Conservation (phyloP, 805 yeast genomes). For the Saturnispora ahearnii region DNA sequence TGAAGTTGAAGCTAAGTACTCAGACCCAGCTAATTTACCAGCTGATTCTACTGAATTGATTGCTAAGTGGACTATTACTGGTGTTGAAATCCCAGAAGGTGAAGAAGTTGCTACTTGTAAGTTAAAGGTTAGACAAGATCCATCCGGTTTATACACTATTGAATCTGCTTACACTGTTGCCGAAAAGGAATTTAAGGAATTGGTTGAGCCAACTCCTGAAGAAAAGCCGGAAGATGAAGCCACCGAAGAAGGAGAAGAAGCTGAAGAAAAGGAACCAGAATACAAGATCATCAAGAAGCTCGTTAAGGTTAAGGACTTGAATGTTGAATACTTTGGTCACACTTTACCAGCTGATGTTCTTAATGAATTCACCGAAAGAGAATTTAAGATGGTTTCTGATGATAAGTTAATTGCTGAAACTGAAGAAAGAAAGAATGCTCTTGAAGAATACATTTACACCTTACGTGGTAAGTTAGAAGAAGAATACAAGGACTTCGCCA, state of each 20-base stretch:
- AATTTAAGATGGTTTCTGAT: slow-evolving; percentile 72
- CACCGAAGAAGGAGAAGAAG: slow-evolving; percentile 25
- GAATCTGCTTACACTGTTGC: slow-evolving; percentile 94
- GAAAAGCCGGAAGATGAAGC: slow-evolving; percentile 38
- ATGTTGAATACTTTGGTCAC: slow-evolving; percentile 50
- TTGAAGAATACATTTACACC: slow-evolving; percentile 97
- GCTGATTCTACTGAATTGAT: slow-evolving; percentile 54
- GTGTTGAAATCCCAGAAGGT: slow-evolving; percentile 74
- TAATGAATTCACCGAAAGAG: slow-evolving; percentile 66
- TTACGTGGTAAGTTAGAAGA: slow-evolving; percentile 96
- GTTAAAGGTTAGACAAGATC: slow-evolving; percentile 93
- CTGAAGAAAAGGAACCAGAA: slow-evolving; percentile 65
- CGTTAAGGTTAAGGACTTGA: slow-evolving; percentile 80
- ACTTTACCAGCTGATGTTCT: slow-evolving; percentile 50
- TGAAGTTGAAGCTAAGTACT: slow-evolving; percentile 76
- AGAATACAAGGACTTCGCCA: slow-evolving; percentile 77
- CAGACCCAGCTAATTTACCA: slow-evolving; percentile 66
- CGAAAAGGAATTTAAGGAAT: slow-evolving; percentile 84
- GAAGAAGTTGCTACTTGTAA: slow-evolving; percentile 75
- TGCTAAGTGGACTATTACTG: slow-evolving; percentile 80
- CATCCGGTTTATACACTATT: slow-evolving; percentile 88
- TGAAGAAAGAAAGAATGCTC: slow-evolving; percentile 95
- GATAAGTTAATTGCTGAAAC: slow-evolving; percentile 98
- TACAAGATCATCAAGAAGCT: slow-evolving; percentile 85
- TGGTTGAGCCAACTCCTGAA: slow-evolving; percentile 53